Evolutionary conservation across 805 yeast species (phyloP).

Genomic region (Candida sonorensis): DNA sequence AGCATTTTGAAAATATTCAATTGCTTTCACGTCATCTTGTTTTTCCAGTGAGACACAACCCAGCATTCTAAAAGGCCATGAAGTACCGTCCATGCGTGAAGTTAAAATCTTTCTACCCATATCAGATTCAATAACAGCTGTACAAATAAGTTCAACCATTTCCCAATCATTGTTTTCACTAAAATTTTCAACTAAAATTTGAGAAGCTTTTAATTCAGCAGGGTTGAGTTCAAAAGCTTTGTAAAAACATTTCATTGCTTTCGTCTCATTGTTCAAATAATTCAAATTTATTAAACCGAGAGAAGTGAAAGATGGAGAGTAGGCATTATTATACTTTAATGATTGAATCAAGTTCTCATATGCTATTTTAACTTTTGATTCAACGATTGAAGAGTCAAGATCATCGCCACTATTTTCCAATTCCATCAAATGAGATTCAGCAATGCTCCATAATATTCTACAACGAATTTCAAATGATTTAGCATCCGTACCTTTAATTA

Average conservation of each 20-base stretch:
- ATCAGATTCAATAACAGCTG: conserved; percentile 58
- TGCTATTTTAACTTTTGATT: conserved; percentile 35
- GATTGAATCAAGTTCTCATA: conserved; percentile 54
- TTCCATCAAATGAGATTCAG: conserved; percentile 49
- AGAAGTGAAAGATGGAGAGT: conserved; percentile 76
- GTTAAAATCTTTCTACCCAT: conserved; percentile 44
- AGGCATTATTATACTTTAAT: conserved; percentile 53
- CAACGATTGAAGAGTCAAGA: no score
- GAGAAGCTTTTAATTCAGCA: conserved; percentile 69
- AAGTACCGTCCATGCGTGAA: conserved; percentile 26
- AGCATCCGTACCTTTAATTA: conserved; percentile 42
- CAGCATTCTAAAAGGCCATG: conserved; percentile 88
- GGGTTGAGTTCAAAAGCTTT: conserved; percentile 86
- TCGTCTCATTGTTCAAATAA: conserved; percentile 46
- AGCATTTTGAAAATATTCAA: conserved; percentile 84
- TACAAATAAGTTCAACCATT: conserved; percentile 68
- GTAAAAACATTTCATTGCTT: conserved; percentile 82
- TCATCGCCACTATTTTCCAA: conserved; percentile 10
- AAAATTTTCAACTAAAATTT: conserved; percentile 62
- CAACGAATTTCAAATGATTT: conserved; percentile 54
- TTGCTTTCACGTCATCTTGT: conserved; percentile 70
- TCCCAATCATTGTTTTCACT: conserved; percentile 73
- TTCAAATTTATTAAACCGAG: conserved; percentile 69
- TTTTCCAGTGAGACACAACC: conserved; percentile 72
- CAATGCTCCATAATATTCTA: conserved; percentile 62